Percentiles rank a stretch among this genome's conserved stretches.
Evolutionary conservation across 306 rosid genomes (phyloP).

Genomic region (Citrullus colocynthis): DNA sequence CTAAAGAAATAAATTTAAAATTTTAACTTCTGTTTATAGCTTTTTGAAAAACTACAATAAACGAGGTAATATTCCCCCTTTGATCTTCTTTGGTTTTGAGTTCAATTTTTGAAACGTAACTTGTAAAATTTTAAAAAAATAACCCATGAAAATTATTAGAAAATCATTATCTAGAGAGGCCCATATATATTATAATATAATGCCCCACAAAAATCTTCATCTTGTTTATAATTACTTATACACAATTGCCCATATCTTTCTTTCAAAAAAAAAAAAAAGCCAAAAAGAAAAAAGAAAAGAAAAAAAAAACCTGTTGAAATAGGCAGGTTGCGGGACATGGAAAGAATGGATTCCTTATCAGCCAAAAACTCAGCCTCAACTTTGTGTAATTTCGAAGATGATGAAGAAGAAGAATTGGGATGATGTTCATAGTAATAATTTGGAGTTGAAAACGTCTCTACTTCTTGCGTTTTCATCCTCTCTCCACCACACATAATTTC

Average conservation of each 20-base stretch:
- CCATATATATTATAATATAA: neutral
- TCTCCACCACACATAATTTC: neutral
- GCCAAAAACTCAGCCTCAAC: conserved; percentile 16
- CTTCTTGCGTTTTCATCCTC: conserved; percentile 28
- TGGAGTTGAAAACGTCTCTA: conserved; percentile 22
- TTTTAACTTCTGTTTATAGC: too few species aligned
- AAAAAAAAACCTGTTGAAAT: conserved; percentile 20
- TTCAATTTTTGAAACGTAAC: too few species aligned
- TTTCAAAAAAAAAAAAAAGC: neutral
- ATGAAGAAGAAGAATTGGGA: conserved; percentile 55
- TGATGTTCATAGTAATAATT: conserved; percentile 29
- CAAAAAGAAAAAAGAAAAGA: neutral
- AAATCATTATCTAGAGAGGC: neutral
- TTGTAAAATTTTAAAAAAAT: neutral
- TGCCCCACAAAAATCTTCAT: neutral
- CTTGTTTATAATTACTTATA: neutral
- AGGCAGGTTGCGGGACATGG: conserved; percentile 10
- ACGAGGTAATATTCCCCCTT: too few species aligned
- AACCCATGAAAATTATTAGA: neutral
- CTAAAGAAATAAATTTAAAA: too few species aligned
- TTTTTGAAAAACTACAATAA: too few species aligned
- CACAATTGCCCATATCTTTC: neutral
- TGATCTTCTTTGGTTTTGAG: too few species aligned
- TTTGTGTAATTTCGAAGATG: conserved; percentile 40
- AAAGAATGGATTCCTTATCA: conserved; percentile 3